These are phyloP conservation scores for Mycothermus thermophilus DNA, from an alignment of 495 filamentous ascomycete genomes.

Conservation along the genomic window DNA sequence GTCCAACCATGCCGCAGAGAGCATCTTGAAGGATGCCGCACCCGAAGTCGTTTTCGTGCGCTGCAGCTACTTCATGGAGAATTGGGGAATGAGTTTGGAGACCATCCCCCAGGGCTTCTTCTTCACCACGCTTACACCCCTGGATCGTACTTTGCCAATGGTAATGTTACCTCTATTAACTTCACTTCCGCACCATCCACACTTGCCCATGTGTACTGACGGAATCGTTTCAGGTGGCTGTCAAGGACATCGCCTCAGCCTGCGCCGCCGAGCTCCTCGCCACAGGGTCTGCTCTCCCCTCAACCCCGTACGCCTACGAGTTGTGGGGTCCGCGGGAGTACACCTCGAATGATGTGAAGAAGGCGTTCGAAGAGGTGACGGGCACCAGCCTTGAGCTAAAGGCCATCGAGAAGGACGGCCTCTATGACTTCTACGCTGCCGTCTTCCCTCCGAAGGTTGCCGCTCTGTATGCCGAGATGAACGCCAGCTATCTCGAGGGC, in stretches of 20 bases:
- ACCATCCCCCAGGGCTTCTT: constrained; percentile 7
- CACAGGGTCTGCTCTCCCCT: neutral
- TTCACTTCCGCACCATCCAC: neutral
- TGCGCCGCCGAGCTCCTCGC: constrained; percentile 7
- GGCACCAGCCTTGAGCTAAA: constrained; percentile 11
- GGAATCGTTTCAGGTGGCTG: constrained; percentile 8
- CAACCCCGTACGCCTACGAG: constrained; percentile 13
- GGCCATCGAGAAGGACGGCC: constrained; percentile 7
- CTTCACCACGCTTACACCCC: constrained; percentile 14
- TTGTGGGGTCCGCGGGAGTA: constrained; percentile 9
- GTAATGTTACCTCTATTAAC: neutral
- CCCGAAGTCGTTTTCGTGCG: constrained; percentile 14
- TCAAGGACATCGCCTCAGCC: constrained; percentile 12
- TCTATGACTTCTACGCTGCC: constrained; percentile 9
- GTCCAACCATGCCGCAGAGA: constrained; percentile 12
- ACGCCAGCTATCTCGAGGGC: constrained; percentile 8
- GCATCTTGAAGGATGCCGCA: constrained; percentile 4
- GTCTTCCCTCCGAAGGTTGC: constrained; percentile 11
- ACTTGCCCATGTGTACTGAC: neutral
- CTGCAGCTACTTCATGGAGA: constrained; percentile 17
- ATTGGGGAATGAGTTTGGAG: constrained; percentile 8
- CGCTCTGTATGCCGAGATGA: constrained; percentile 11
- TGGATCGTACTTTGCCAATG: constrained; percentile 6
- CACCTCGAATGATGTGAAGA: constrained; percentile 10
- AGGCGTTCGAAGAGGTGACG: constrained; percentile 8